A percentile compares a stretch with the other conserved stretches of the same genome.
Conservation (phyloP, 2,329 filamentous ascomycete genomes). For the Pseudocercospora vitis region DNA sequence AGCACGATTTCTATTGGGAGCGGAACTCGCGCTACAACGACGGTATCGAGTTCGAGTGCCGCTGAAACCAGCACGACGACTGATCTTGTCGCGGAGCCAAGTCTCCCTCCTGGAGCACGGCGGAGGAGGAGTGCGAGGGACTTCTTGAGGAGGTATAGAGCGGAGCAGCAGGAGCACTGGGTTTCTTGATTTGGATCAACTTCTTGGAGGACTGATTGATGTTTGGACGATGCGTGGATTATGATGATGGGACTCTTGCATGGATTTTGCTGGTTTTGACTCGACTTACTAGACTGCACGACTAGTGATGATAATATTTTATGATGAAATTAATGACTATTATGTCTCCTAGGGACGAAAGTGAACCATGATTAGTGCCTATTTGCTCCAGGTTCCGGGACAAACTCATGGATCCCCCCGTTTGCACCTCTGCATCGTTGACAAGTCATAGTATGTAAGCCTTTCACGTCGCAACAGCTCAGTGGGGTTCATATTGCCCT, state of each 20-base stretch:
- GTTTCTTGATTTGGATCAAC: neutral
- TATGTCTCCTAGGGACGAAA: too few relatives aligned
- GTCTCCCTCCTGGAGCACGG: neutral
- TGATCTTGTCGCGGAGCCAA: neutral
- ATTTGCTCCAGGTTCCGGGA: too few relatives aligned
- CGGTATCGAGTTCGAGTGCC: neutral
- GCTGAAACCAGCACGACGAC: neutral
- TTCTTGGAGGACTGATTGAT: neutral
- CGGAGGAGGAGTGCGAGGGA: constrained; percentile 1
- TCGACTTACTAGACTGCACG: neutral
- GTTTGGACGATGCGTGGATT: neutral
- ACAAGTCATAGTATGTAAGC: too few relatives aligned
- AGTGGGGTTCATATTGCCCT: too few relatives aligned
- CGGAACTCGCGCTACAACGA: neutral
- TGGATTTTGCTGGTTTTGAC: neutral
- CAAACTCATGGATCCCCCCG: too few relatives aligned
- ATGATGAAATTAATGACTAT: too few relatives aligned
- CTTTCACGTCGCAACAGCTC: too few relatives aligned
- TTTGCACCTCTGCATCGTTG: too few relatives aligned
- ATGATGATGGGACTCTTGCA: neutral
- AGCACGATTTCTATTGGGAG: neutral
- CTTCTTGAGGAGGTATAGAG: neutral
- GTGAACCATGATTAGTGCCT: too few relatives aligned
- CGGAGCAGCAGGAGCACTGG: neutral
- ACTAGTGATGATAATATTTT: neutral